These are phyloP conservation scores for Ganoderma boninense DNA, from an alignment of 1,284 basidiomycete genomes.

Conservation along the genomic window DNA sequence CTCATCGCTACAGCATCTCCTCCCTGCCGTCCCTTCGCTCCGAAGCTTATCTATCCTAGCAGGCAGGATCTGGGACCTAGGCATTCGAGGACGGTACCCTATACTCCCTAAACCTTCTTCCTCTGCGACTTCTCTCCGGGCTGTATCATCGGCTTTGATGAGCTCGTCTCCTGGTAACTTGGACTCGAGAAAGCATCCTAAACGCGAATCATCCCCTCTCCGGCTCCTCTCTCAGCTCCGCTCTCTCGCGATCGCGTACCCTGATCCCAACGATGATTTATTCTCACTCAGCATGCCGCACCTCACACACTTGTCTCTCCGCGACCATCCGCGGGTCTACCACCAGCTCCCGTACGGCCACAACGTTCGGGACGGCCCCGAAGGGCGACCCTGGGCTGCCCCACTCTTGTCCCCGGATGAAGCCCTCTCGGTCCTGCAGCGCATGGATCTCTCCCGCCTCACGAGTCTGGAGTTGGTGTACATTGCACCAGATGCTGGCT, in stretches of 20 bases:
- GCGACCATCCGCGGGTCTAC: too few relatives aligned
- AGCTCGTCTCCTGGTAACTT: neutral
- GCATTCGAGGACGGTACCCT: neutral
- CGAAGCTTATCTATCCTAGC: neutral
- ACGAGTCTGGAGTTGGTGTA: too few relatives aligned
- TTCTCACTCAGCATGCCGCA: neutral
- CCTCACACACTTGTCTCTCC: too few relatives aligned
- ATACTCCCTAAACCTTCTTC: neutral
- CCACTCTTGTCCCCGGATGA: too few relatives aligned
- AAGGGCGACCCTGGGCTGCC: too few relatives aligned
- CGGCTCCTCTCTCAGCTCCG: neutral
- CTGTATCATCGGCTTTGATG: neutral
- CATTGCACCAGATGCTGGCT: too few relatives aligned
- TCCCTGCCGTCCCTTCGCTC: neutral
- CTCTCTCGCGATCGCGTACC: neutral
- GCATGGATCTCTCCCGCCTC: too few relatives aligned
- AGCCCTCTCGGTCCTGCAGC: too few relatives aligned
- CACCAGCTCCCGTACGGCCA: too few relatives aligned
- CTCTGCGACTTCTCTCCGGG: neutral
- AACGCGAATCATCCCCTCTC: neutral
- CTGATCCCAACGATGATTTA: neutral
- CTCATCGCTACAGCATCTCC: neutral
- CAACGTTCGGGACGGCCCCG: too few relatives aligned
- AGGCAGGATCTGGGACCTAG: neutral
- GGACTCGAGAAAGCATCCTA: slow-evolving; percentile 2